Conservation (phyloP, 164 flowering plant genomes). For the Umbellularia californica region DNA sequence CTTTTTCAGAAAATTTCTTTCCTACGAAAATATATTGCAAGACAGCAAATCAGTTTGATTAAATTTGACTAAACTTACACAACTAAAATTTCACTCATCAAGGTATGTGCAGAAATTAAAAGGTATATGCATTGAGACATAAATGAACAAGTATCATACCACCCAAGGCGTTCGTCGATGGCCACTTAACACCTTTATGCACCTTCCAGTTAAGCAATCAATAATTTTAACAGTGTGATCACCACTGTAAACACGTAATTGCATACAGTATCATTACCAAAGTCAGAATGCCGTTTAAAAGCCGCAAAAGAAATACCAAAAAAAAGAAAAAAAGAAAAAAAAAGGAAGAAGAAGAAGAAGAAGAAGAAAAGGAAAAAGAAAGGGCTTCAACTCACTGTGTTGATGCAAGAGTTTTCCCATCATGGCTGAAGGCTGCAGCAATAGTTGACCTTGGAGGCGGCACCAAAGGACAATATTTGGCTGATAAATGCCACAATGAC, state of each 20-base stretch:
- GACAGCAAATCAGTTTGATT: too few relatives aligned
- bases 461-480: constrained; percentile 71
- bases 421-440: constrained; percentile 95
- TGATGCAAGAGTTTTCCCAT: constrained; percentile 89
- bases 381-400: constrained; percentile 64
- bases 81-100: too few relatives aligned
- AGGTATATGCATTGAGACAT: constrained; percentile 18
- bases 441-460: constrained; percentile 99
- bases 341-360: background rate
- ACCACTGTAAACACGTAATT: constrained; percentile 49
- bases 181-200: constrained; percentile 87
- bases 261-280: background rate
- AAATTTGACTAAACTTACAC: too few relatives aligned
- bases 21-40: too few relatives aligned
- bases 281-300: background rate
- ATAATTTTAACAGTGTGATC: constrained; percentile 96
- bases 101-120: background rate
- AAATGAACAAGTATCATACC: constrained; percentile 34
- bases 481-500: constrained; percentile 70
- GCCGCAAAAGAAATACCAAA: background rate
- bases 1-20: too few relatives aligned
- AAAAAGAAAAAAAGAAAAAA: background rate
- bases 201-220: constrained; percentile 76
- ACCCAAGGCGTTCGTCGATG: constrained; percentile 99
- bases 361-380: background rate